Evolutionary conservation across 345 rosid species (phyloP), one percentile per base, ranked within the genome.

Genomic region (Aegle marmelos): DNA sequence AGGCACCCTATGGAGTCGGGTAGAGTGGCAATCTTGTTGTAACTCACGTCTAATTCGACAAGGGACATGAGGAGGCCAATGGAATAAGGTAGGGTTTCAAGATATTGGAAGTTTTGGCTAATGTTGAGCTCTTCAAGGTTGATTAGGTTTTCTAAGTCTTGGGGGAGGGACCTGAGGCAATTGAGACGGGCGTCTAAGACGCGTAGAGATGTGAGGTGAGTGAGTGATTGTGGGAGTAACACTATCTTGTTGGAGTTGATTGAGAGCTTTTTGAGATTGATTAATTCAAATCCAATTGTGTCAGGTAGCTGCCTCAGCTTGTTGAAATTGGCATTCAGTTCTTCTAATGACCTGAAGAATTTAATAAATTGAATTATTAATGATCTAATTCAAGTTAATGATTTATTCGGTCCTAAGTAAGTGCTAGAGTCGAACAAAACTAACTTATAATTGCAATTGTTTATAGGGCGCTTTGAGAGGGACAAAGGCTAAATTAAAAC

Each of bases 311-410:
- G 84, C 16, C 75, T 81, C 9, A 95, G 91, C 91, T 89, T 88
- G 92, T 95, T 93, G 90, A 95, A 95, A 81, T 95, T 95, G 73
- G 89, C 92, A 76, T 92, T 94, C 77, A 95, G 45, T 77, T 95
- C 98, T 85, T 92, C 98, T 63, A 95, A 58, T 30, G 81, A 88
- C 82, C 98, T 94, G 88, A 45, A 45, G 16, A 45, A 45, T 45
- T 45, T 45, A 3, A 45, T 3, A 45, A 45, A 45, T 45, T 11
- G 3, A 45, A 45, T 11, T 45, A 45, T 45, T 45, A 45, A 45
- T 45, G 50, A 14, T 13, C 16, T 45, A 45, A 45, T 13, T 19
- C 68, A 9, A 59, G 28, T 25, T 59, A n/a, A 25, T 9, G 2
- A 9, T 59, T 5, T 10, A 25, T 27, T 59, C 10, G 57, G 57